A percentile compares a stretch with the other conserved stretches of the same genome.
Evolutionary conservation across 208 protist genomes (phyloP).

Genomic region (Acanthamoeba healyi): DNA sequence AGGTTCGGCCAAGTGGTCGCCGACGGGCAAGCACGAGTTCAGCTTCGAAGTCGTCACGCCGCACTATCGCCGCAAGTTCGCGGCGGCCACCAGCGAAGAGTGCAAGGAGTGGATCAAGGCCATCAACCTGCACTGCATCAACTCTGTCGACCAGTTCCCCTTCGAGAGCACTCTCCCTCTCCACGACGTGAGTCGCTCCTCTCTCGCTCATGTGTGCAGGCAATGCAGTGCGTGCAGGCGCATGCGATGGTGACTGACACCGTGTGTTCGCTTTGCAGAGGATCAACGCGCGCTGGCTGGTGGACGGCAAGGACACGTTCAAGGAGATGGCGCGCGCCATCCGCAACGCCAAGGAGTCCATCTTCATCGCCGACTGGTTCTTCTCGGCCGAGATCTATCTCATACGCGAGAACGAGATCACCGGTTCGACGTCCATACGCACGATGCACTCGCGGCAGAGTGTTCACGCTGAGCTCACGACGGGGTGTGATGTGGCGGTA

Average conservation of each 20-base stretch:
- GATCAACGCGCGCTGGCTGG: conserved; percentile 15
- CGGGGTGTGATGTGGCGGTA: no score
- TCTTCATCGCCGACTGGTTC: conserved; percentile 66
- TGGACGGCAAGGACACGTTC: conserved; percentile 54
- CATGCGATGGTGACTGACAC: neutral
- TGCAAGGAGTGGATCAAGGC: conserved; percentile 6
- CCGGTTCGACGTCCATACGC: neutral
- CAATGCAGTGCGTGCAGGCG: no score
- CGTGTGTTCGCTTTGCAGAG: neutral
- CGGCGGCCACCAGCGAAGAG: neutral
- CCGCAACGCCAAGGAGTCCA: conserved; percentile 13
- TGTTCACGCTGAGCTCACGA: no score
- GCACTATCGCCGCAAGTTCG: neutral
- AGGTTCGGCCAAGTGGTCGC: conserved; percentile 13
- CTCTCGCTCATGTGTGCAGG: no score
- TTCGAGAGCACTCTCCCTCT: conserved; percentile 16
- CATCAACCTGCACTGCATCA: conserved; percentile 7
- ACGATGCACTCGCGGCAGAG: neutral
- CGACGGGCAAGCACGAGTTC: conserved; percentile 12
- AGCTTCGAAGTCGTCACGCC: conserved; percentile 17
- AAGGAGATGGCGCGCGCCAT: conserved; percentile 46
- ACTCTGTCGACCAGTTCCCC: conserved; percentile 14
- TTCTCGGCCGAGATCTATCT: conserved; percentile 37
- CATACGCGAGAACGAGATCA: conserved; percentile 3
- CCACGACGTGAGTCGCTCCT: neutral